Evolutionary conservation across 495 filamentous ascomycete species (phyloP), one percentile per base, ranked within the genome.

Genomic region (Cenococcum geophilum): DNA sequence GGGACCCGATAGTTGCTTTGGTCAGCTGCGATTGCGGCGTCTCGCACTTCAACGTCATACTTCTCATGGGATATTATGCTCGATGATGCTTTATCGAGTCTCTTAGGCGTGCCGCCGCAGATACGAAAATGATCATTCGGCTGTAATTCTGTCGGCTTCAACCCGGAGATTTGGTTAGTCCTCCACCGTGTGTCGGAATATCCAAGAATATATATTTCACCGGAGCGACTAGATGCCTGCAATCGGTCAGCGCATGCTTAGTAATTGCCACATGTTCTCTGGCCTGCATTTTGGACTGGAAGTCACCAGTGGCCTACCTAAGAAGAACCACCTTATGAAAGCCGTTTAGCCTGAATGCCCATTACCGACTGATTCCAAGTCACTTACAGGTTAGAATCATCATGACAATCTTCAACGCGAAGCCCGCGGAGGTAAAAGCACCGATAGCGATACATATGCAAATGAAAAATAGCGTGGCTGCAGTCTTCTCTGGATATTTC

Each of bases 41-140:
- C 42, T 21, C 56, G 72, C 68, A n/a, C 42, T 16, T 16, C 42
- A 37, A 55, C 12, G 45, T 49, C 51, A 50, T 65, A 55, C 27
- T 59, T 43, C 45, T 66, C 48, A 20, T 72, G 63, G 63, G 10
- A 71, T 49, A 40, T 64, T 67, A 11, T 45, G 56, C 37, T 56
- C 58, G n/a, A 74, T 72, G 5, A 73, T 23, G 20, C 54, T 35
- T 25, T 72, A 70, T 16, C 71, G 71, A 1, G 37, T 67, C 12
- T 67, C 54, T 34, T 71, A 69, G 16, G 73, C 73, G 54, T 75
- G 52, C 9, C 66, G 57, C 50, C 72, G 70, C 18, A 78, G 66
- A 51, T 74, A 77, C 12, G 60, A 59, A 52, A 78, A 76, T 1
- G 73, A 67, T 70, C 73, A 70, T 63, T 77, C 75, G 0, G 74